Conservation (phyloP, 2,329 filamentous ascomycete species). For the Pseudofabraea citricarpa region DNA sequence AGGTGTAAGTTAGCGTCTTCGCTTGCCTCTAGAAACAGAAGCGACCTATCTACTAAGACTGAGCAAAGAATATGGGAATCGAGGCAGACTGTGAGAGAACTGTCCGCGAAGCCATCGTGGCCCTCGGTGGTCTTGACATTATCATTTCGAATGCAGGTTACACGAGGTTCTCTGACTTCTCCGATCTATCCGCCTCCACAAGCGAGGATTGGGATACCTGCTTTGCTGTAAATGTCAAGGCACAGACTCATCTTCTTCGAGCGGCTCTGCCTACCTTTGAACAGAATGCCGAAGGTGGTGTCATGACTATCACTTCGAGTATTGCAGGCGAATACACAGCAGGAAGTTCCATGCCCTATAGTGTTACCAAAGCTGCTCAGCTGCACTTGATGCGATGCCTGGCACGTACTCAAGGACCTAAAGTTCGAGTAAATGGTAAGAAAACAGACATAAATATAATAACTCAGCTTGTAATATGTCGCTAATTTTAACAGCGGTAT, state of each 20-base stretch:
- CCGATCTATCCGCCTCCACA: constrained; percentile 17
- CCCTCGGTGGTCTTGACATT: constrained; percentile 59
- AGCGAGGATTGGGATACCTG: constrained; percentile 32
- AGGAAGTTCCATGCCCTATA: constrained; percentile 24
- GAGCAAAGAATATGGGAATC: constrained; percentile 47
- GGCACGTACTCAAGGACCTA: constrained; percentile 55
- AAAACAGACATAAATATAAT: background rate
- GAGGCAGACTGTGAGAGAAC: constrained; percentile 47
- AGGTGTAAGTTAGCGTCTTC: constrained; percentile 39
- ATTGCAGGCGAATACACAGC: constrained; percentile 42
- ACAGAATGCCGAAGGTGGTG: constrained; percentile 56
- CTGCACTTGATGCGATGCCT: constrained; percentile 63
- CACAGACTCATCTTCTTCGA: constrained; percentile 47
- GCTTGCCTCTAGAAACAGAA: background rate
- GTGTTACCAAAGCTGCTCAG: constrained; percentile 38
- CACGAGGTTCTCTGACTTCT: constrained; percentile 23
- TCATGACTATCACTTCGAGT: constrained; percentile 58
- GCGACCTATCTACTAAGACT: background rate
- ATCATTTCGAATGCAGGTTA: constrained; percentile 56
- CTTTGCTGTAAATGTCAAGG: constrained; percentile 59
- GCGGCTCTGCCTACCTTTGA: constrained; percentile 55
- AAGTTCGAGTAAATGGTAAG: constrained; percentile 51
- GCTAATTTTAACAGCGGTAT: background rate
- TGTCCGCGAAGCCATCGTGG: constrained; percentile 48
- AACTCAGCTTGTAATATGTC: background rate